Base-by-base conservation (phyloP, 1,284 basidiomycete species). In the Inonotus obliquus region DNA sequence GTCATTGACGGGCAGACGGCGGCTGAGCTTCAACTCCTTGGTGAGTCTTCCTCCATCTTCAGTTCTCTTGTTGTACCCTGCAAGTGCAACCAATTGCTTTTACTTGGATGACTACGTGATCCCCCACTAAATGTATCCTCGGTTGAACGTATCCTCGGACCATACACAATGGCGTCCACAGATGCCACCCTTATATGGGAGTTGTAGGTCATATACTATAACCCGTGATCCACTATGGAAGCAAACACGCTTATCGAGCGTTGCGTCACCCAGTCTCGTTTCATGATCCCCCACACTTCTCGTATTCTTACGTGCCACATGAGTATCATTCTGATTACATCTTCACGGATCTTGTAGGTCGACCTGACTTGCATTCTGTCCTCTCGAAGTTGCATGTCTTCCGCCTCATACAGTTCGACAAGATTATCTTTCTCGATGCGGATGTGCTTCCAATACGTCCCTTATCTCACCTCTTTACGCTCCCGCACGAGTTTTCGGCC, bases 381-480 rank as follows among this genome's bases (percentile, higher is more conserved):
- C 84, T 98, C 74, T 98, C 96, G 61, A 99, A 99, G 75, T 78
- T 98, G 59, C 96, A 99, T 74, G 82, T 92, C 66, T 98, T 98
- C 74, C 92, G 96, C 63, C 84, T 98, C 66, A 85, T 83, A 21
- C 87, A 91, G 69, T 98, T 91, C 75, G 79, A 85, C 64, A 96
- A 94, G 73, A 77, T 98, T 68, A 85, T 98, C 69, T 98, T 96
- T 75, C 86, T 99, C 62, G 96, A 99, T 75, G 95, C 96, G 67
- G 96, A 99, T 73, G 88, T 95, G 53, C 87, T 99, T 64, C 94
- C 96, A 51, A 81, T 97, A 55, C 85, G 86, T 17, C 90, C 94
- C 21, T 76, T 98, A 55, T 89, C 91, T 23, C 93, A 95, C 72
- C 84, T 98, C n/a, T 96, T 98, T 73, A 79, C 79, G 27, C 74